Percentiles rank a stretch among this genome's conserved stretches.
phyloP scores from a whole-genome alignment of 2,329 filamentous ascomycete genomes.

The Zasmidium angulare region DNA sequence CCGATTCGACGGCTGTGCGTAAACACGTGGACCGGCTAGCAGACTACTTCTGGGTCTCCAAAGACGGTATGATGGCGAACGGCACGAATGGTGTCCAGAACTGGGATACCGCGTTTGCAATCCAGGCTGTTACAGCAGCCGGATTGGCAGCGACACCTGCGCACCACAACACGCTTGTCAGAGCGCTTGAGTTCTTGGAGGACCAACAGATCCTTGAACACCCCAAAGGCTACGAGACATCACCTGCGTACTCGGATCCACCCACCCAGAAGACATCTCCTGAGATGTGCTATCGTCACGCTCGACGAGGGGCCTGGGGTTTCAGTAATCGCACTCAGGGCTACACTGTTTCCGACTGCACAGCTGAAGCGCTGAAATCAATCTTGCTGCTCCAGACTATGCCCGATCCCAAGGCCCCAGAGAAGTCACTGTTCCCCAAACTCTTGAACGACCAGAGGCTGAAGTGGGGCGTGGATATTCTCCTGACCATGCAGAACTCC shows the following conservation, averaged over 20 bases:
- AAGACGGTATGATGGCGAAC: conserved; percentile 90
- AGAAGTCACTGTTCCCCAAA: conserved; percentile 57
- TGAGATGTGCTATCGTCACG: conserved; percentile 68
- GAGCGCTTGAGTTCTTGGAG: conserved; percentile 82
- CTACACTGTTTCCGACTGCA: conserved; percentile 93
- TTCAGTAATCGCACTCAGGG: conserved; percentile 93
- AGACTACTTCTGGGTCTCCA: conserved; percentile 88
- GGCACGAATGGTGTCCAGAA: conserved; percentile 97
- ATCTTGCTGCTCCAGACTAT: conserved; percentile 81
- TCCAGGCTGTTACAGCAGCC: conserved; percentile 77
- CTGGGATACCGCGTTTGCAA: conserved; percentile 92
- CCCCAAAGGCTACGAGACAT: conserved; percentile 70
- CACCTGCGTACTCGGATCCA: conserved; percentile 41
- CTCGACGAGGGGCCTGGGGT: conserved; percentile 89
- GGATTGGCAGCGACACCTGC: conserved; percentile 74
- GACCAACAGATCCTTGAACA: conserved; percentile 88
- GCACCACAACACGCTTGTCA: conserved; percentile 80
- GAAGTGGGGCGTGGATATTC: conserved; percentile 83
- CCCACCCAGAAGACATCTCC: conserved; percentile 31
- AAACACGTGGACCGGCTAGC: conserved; percentile 77
- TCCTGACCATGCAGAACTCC: conserved; percentile 86
- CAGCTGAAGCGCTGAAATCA: conserved; percentile 84
- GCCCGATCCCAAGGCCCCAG: conserved; percentile 46
- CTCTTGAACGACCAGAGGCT: conserved; percentile 75
- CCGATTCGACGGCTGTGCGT: conserved; percentile 67